These are phyloP conservation scores for Crithidia brevicula DNA, from an alignment of 208 protist genomes.

Conservation along the genomic window DNA sequence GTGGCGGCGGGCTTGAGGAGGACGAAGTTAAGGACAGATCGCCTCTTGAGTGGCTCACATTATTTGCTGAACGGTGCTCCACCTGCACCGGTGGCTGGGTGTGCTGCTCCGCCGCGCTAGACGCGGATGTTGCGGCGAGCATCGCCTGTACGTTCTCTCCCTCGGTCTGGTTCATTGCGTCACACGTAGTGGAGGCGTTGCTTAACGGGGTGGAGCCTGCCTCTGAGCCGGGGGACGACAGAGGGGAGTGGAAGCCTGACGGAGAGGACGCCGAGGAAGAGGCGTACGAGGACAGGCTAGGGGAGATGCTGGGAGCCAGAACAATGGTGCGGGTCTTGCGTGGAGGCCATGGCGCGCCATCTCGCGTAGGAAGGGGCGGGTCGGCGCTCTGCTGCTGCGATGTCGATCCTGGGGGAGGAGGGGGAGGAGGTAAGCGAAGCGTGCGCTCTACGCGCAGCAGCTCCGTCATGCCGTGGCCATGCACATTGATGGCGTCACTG, in stretches of 20 bases:
- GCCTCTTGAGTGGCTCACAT: too few relatives aligned
- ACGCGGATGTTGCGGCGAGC: too few relatives aligned
- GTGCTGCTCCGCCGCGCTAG: too few relatives aligned
- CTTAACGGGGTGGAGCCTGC: neutral
- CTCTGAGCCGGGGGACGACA: neutral
- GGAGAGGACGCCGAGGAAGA: conserved; percentile 2
- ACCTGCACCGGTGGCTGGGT: too few relatives aligned
- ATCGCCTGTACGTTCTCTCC: neutral
- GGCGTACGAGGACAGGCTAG: conserved; percentile 23
- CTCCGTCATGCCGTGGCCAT: neutral
- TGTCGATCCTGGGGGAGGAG: neutral
- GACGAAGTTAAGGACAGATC: neutral
- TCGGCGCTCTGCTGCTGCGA: neutral
- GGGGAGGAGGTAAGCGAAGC: conserved; percentile 23
- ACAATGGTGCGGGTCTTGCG: conserved; percentile 33
- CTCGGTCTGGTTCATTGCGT: neutral
- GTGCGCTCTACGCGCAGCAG: conserved; percentile 28
- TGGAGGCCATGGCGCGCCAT: conserved; percentile 20
- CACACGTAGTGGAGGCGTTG: neutral
- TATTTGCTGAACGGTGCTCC: too few relatives aligned
- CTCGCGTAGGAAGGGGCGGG: neutral
- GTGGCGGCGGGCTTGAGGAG: conserved; percentile 7
- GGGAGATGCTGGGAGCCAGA: conserved; percentile 31
- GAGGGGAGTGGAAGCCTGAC: neutral
- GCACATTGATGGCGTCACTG: neutral